These are phyloP conservation scores for Leccinum arenicola DNA, from an alignment of 768 basidiomycete genomes.

Conservation along the genomic window DNA sequence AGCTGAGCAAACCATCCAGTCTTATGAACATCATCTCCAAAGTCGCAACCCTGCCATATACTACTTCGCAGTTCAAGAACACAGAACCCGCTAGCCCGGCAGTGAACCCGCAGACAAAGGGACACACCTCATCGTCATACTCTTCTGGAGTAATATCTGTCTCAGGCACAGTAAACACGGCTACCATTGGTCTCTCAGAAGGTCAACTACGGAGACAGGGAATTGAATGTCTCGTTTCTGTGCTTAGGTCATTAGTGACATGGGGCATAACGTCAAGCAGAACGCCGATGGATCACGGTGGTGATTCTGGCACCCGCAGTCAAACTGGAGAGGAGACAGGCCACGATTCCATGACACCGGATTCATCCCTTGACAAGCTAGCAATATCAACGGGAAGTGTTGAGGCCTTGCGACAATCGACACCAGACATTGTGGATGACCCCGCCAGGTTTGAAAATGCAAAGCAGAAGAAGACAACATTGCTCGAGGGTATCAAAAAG, in stretches of 20 bases:
- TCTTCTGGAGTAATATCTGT: slow-evolving; percentile 65
- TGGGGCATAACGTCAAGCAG: slow-evolving; percentile 71
- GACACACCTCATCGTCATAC: slow-evolving; percentile 41
- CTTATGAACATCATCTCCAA: slow-evolving; percentile 96
- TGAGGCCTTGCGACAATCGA: slow-evolving; percentile 61
- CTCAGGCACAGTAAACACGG: slow-evolving; percentile 65
- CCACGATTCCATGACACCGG: slow-evolving; percentile 52
- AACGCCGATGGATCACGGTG: slow-evolving; percentile 30
- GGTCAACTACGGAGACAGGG: slow-evolving; percentile 82
- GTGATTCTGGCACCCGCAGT: slow-evolving; percentile 44
- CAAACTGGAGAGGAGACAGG: slow-evolving; percentile 52
- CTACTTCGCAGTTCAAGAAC: slow-evolving; percentile 45
- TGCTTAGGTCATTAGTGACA: slow-evolving; percentile 83
- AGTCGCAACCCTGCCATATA: slow-evolving; percentile 63
- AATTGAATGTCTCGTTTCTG: slow-evolving; percentile 90
- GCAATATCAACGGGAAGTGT: slow-evolving; percentile 44
- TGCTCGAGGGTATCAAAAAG: slow-evolving; percentile 93
- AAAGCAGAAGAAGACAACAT: slow-evolving; percentile 92
- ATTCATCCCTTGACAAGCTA: slow-evolving; percentile 55
- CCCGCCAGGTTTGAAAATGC: slow-evolving; percentile 91
- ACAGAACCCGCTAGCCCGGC: slow-evolving; percentile 62
- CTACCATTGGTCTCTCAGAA: slow-evolving; percentile 72
- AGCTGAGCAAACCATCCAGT: slow-evolving; percentile 35
- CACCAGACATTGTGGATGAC: slow-evolving; percentile 85
- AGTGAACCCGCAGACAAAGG: slow-evolving; percentile 43